Evolutionary conservation across 768 basidiomycete species (phyloP), one percentile per base, ranked within the genome.

Genomic region (Podaxis sp.): DNA sequence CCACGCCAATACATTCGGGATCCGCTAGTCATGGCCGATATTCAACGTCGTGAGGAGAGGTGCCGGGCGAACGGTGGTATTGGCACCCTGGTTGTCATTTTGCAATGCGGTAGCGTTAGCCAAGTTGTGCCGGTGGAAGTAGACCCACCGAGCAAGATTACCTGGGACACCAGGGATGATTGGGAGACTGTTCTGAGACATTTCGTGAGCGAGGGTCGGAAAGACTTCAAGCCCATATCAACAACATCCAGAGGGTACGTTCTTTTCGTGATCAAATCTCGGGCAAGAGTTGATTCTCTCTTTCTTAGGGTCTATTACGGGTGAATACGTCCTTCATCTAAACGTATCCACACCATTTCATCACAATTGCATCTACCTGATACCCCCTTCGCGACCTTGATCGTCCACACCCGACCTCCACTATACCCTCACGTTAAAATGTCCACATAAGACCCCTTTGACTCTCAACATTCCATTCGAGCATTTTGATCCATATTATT

Each of bases 101-200:
- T 93, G 61, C 89, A 92, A 68, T 91, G 90, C 67, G 88, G 84
- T 38, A 79, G 80, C 23, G 80, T 91, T 67, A 86, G 84, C 68
- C 89, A 93, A 67, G 90, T 93, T 64, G 89, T 92, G 87, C 91
- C 91, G 35, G 89, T 92, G 63, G 91, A 93, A 69, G 87, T 92
- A 54, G 91, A 93, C 71, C 83, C 88, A 5, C 90, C 89, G 0
- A 75, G 80, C 61, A 88, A 85, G 66, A 90, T 91, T 67, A 77
- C 84, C 36, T 92, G 90, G 91, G 90, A 91, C 69, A 65, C 72
- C 18, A 79, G 90, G 57, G 85, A 85, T 10, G 90, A 93, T 71
- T 93, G 90, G 90, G 72, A 76, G 4, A 77, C 79, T 18, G 84
- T 88, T 35, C 82, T 92, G 50, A 75, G 79, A 37, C 85, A 89